These are phyloP conservation scores for Dendrocalamus sinicus DNA, from an alignment of 176 grass and related monocot genomes.

Conservation along the genomic window DNA sequence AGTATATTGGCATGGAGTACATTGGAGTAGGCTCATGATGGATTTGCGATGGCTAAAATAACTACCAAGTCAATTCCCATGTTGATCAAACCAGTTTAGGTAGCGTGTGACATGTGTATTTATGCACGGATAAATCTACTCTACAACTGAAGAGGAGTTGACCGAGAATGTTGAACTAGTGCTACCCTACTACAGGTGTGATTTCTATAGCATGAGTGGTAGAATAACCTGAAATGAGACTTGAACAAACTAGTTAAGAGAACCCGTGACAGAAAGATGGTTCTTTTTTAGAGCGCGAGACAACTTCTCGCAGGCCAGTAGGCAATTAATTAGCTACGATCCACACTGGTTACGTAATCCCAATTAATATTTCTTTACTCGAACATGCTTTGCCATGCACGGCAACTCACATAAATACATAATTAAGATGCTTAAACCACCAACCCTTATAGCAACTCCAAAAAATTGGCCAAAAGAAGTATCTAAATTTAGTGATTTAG, in stretches of 20 bases:
- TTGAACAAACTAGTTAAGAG: not conserved
- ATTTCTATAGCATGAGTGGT: not conserved
- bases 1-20: not conserved
- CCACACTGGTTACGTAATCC: not conserved
- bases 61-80: not conserved
- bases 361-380: not conserved
- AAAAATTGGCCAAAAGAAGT: no score
- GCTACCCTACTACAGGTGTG: not conserved
- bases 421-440: not conserved
- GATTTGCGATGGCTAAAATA: not conserved
- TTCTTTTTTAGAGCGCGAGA: not conserved
- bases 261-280: not conserved
- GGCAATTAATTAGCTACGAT: not conserved
- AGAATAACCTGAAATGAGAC: not conserved
- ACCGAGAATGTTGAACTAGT: not conserved
- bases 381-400: not conserved
- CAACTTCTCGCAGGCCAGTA: not conserved
- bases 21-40: not conserved
- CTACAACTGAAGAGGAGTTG: not conserved
- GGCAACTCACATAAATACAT: not conserved
- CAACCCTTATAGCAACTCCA: no score
- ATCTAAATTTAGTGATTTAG: no score
- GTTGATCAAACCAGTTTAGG: constrained; percentile 7
- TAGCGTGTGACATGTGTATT: not conserved
- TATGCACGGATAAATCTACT: not conserved